These are phyloP conservation scores for Cercophora newfieldiana DNA, from an alignment of 495 filamentous ascomycete genomes.

Conservation along the genomic window DNA sequence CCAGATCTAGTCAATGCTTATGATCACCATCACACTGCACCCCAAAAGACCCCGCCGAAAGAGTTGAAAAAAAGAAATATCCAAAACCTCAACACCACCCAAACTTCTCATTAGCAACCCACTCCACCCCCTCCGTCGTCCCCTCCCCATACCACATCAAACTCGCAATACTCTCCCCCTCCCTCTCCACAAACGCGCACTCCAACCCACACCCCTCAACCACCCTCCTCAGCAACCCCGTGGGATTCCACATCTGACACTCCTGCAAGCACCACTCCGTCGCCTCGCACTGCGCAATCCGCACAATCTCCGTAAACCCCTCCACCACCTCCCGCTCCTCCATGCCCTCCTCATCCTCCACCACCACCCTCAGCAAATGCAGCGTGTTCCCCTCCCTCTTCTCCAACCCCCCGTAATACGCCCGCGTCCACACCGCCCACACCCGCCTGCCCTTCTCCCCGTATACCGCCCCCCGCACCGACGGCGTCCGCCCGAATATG, in stretches of 20 bases:
- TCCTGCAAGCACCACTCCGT: constrained; percentile 45
- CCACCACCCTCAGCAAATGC: constrained; percentile 74
- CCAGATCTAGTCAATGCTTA: too few species aligned
- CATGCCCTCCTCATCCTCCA: constrained; percentile 57
- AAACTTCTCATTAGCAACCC: constrained; percentile 91
- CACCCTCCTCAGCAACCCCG: constrained; percentile 31
- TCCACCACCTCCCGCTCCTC: constrained; percentile 50
- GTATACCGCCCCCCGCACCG: constrained; percentile 66
- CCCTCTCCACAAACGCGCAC: constrained; percentile 44
- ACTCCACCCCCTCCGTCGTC: constrained; percentile 62
- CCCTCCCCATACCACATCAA: constrained; percentile 55
- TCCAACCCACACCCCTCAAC: constrained; percentile 44
- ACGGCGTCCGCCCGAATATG: constrained; percentile 52
- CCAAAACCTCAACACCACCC: constrained; percentile 82
- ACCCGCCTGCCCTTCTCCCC: constrained; percentile 53
- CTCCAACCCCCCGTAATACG: constrained; percentile 54
- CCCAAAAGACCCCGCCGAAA: too few species aligned
- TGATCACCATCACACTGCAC: too few species aligned
- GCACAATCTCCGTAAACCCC: constrained; percentile 57
- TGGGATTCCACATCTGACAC: constrained; percentile 56
- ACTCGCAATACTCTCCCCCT: constrained; percentile 52
- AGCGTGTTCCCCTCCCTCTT: constrained; percentile 63
- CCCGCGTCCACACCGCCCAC: constrained; percentile 82
- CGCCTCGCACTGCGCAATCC: constrained; percentile 40
- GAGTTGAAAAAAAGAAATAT: too few species aligned